Conservation (phyloP, 495 filamentous ascomycete genomes). For the Penicillium robsamsonii region DNA sequence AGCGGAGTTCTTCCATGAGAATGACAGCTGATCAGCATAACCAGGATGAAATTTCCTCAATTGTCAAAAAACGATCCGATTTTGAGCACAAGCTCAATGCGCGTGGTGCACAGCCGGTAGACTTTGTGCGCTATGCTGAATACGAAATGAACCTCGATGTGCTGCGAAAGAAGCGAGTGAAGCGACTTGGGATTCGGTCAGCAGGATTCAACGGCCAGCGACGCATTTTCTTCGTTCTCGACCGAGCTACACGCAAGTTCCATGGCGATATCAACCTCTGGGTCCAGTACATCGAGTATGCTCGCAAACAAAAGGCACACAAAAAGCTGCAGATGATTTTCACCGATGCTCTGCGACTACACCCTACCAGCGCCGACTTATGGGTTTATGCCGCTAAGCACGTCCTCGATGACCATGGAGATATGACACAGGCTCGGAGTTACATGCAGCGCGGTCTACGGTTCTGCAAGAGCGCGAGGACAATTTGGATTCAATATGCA, state of each 20-base stretch:
- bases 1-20: not conserved
- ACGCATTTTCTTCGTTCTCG: slow-evolving; percentile 83
- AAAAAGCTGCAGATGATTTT: slow-evolving; percentile 78
- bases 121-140: slow-evolving; percentile 81
- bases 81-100: slow-evolving; percentile 90
- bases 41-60: slow-evolving; percentile 81
- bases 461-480: slow-evolving; percentile 71
- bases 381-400: slow-evolving; percentile 85
- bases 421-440: slow-evolving; percentile 80
- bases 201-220: slow-evolving; percentile 65
- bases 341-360: slow-evolving; percentile 74
- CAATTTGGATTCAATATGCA: slow-evolving; percentile 85
- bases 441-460: slow-evolving; percentile 87
- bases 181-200: slow-evolving; percentile 69
- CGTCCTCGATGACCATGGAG: slow-evolving; percentile 69
- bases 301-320: slow-evolving; percentile 67
- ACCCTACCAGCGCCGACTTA: slow-evolving; percentile 76
- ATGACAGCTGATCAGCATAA: slow-evolving; percentile 15
- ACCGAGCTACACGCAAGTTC: slow-evolving; percentile 83
- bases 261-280: slow-evolving; percentile 80
- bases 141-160: slow-evolving; percentile 90
- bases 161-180: slow-evolving; percentile 77
- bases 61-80: slow-evolving; percentile 84
- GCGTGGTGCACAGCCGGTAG: slow-evolving; percentile 66
- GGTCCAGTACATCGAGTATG: slow-evolving; percentile 87